phyloP scores from a whole-genome alignment of 176 grass and related monocot genomes.

The Aegilops bicornis region DNA sequence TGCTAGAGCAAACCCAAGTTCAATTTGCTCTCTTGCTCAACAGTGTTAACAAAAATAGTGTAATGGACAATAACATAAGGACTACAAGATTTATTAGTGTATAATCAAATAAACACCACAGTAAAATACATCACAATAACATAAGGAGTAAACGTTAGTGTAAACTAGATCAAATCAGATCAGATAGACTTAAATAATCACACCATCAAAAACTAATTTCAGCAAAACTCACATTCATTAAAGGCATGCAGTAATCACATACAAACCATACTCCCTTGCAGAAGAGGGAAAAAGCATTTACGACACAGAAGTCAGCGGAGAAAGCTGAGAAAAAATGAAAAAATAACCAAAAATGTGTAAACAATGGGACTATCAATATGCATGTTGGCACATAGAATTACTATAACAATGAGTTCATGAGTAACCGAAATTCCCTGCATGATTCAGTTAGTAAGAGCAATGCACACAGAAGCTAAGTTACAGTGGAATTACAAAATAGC shows the following conservation, averaged over 20 bases:
- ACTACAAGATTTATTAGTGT: neutral
- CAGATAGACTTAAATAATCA: neutral
- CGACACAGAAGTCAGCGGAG: neutral
- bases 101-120: neutral
- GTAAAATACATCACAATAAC: neutral
- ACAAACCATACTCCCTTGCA: neutral
- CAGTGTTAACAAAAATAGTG: neutral
- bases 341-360: neutral
- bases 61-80: neutral
- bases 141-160: neutral
- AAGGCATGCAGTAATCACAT: neutral
- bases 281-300: neutral
- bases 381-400: neutral
- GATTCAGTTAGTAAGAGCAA: neutral
- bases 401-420: neutral
- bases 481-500: neutral
- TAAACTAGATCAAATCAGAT: neutral
- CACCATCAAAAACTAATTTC: neutral
- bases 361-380: neutral
- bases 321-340: neutral
- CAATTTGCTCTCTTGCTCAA: slow-evolving; percentile 13
- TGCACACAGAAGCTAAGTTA: slow-evolving; percentile 9
- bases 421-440: neutral
- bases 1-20: slow-evolving; percentile 5
- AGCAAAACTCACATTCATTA: neutral